A percentile compares a stretch with the other conserved stretches of the same genome.
Conservation (phyloP, 2,329 filamentous ascomycete genomes). For the Colletotrichum euphorbiae region DNA sequence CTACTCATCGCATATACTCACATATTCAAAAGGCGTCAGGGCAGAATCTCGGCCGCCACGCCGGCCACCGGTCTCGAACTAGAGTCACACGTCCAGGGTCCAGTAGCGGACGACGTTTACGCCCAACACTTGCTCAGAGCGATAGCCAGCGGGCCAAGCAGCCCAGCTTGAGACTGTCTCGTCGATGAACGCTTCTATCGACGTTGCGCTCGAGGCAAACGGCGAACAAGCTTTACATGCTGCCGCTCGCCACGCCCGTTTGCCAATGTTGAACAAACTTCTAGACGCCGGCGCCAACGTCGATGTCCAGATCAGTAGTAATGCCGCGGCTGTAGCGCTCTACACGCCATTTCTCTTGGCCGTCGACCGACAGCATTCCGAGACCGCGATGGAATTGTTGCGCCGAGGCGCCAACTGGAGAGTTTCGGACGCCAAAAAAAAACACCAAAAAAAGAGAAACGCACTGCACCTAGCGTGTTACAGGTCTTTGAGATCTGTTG, state of each 20-base stretch:
- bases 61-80: no score
- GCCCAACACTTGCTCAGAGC: background rate
- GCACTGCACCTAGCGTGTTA: no score
- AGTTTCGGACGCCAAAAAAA: no score
- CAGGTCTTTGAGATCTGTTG: no score
- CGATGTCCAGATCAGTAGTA: background rate
- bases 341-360: conserved; percentile 17
- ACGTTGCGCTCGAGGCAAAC: background rate
- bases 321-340: background rate
- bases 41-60: no score
- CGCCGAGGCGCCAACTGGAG: no score
- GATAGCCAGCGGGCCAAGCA: background rate
- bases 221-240: conserved; percentile 19
- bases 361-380: background rate
- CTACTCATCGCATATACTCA: no score
- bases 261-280: conserved; percentile 14
- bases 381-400: conserved; percentile 8
- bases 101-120: no score
- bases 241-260: conserved; percentile 10
- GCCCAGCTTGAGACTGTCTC: background rate
- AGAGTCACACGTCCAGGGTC: no score
- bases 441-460: no score
- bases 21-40: no score
- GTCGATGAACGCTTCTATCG: background rate
- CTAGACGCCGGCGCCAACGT: conserved; percentile 23